Evolutionary conservation across 768 basidiomycete species (phyloP), one percentile per base, ranked within the genome.

Genomic region (Boletus reticuloceps): DNA sequence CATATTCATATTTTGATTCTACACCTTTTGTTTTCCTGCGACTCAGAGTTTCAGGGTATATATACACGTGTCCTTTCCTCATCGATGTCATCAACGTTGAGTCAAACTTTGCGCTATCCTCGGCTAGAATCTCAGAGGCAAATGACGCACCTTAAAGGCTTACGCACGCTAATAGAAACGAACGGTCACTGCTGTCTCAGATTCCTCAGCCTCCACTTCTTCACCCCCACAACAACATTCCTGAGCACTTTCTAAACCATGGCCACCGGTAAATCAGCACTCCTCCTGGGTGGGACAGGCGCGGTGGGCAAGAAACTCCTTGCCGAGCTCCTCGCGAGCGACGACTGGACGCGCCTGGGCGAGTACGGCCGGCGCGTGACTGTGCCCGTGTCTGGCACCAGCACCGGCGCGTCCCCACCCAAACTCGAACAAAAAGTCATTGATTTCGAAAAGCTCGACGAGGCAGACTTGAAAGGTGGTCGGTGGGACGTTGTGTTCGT

Each of bases 401-500:
- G 3, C 22, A 25, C 22, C 22, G 22, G 22, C 22, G 22, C 22
- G 3, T 3, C 22, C 22, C 22, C 16, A 9, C 38, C 51, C 17
- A 52, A 52, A 65, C 75, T 93, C 19, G 79, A 82, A 55, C 88
- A 90, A 70, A 81, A 84, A 62, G 72, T 72, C 3, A 76, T 89
- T 50, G 81, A 89, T 66, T 89, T 87, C 62, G 88, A 91, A 63
- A 84, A 83, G 53, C 62, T 86, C 7, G 77, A 77, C 9, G 75
- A 76, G 43, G 74, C 78, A 3, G 78, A 76, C 6, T 59, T 89
- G 59, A 75, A 76, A 42, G 74, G 79, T 1, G 80, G 77, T 10
- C 81, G 79, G 42, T 90, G 86, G 84, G 88, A 91, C 68, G 83
- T 87, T 20, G 84, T 93, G 0, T 86, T 84, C 63, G 82, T 93